Evolutionary conservation across 1,284 basidiomycete species (phyloP).

Genomic region (Ustilago loliicola): DNA sequence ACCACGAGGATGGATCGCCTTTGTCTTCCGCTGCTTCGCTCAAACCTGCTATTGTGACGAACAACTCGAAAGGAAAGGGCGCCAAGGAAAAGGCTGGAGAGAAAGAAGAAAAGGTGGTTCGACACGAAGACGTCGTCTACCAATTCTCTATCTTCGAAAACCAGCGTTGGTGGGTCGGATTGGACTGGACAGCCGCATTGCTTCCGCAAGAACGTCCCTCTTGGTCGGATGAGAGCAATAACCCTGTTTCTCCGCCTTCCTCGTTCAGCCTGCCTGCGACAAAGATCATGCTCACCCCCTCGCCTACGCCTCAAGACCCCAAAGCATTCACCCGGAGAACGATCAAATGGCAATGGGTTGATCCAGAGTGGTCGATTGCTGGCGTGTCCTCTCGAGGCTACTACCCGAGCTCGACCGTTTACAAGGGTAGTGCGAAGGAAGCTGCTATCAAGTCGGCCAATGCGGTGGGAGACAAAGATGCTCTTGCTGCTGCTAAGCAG

Average conservation of each 20-base stretch:
- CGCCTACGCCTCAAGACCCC: conserved; percentile 52
- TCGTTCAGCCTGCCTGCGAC: conserved; percentile 74
- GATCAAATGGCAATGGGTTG: conserved; percentile 72
- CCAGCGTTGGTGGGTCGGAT: conserved; percentile 84
- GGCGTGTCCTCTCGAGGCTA: conserved; percentile 50
- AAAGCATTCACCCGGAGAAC: conserved; percentile 63
- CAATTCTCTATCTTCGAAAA: conserved; percentile 81
- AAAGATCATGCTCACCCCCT: conserved; percentile 65
- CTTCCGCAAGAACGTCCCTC: conserved; percentile 89
- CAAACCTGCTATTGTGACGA: not conserved
- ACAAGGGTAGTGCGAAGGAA: conserved; percentile 43
- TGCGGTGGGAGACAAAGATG: conserved; percentile 38
- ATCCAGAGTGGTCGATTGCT: conserved; percentile 71
- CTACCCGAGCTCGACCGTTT: conserved; percentile 29
- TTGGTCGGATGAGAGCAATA: conserved; percentile 75
- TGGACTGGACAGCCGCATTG: conserved; percentile 90
- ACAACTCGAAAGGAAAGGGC: not conserved
- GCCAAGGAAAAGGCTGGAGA: not conserved
- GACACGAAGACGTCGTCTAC: conserved; percentile 66
- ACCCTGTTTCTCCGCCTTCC: conserved; percentile 73
- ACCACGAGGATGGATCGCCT: conserved; percentile 29
- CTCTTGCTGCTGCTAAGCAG: conserved; percentile 39
- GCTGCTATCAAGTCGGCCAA: conserved; percentile 38
- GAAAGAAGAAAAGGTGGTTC: conserved; percentile 40
- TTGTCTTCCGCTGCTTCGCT: conserved; percentile 1